These are phyloP conservation scores for Amorphotheca resinae DNA, from an alignment of 495 filamentous ascomycete species.

Conservation along the genomic window DNA sequence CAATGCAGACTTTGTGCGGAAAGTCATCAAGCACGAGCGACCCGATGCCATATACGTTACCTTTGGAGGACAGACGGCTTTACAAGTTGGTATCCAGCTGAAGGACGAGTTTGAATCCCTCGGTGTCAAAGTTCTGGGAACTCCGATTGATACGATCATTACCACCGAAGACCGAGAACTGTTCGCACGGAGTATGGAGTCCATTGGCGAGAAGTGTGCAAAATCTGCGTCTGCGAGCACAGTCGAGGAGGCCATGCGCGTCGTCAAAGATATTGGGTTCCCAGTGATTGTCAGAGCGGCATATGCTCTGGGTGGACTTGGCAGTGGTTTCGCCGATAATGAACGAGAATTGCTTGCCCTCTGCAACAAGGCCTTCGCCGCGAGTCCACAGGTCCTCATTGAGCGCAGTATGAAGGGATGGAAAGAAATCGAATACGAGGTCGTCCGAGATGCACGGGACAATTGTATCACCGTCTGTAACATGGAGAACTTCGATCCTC, in stretches of 20 bases:
- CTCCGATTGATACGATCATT: constrained; percentile 94
- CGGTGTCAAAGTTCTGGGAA: constrained; percentile 88
- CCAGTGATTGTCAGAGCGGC: constrained; percentile 96
- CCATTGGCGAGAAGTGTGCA: constrained; percentile 93
- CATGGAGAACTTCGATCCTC: constrained; percentile 99
- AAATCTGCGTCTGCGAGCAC: constrained; percentile 87
- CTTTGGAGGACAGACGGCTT: constrained; percentile 90
- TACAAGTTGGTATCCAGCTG: constrained; percentile 89
- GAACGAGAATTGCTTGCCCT: constrained; percentile 76
- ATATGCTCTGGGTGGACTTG: constrained; percentile 89
- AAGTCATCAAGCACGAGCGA: constrained; percentile 84
- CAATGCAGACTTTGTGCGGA: constrained; percentile 91
- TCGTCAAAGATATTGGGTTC: constrained; percentile 81
- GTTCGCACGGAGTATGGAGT: constrained; percentile 96
- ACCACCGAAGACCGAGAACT: constrained; percentile 96
- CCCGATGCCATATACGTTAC: constrained; percentile 95
- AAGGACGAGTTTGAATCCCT: constrained; percentile 88
- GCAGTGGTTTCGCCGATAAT: constrained; percentile 90
- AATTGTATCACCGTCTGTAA: constrained; percentile 99
- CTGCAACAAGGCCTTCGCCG: constrained; percentile 91
- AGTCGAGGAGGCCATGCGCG: constrained; percentile 71
- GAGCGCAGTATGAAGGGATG: constrained; percentile 99
- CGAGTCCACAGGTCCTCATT: constrained; percentile 89
- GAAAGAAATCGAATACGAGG: constrained; percentile 99
- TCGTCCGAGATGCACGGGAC: constrained; percentile 88